phyloP scores from a whole-genome alignment of 257 asterid genomes.

The Catharanthus roseus region DNA sequence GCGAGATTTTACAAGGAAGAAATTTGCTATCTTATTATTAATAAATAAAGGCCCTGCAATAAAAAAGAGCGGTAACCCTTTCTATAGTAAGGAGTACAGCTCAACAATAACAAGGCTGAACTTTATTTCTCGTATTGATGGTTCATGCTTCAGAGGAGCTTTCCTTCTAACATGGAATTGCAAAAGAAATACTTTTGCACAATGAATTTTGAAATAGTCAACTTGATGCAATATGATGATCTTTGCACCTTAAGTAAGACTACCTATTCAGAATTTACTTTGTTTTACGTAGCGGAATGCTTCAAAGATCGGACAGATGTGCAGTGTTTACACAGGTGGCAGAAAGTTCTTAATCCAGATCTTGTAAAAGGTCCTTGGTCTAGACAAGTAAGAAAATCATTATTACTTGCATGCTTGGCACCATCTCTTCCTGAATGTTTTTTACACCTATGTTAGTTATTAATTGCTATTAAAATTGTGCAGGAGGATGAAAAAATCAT shows the following conservation, averaged over 20 bases:
- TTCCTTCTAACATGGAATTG: background rate
- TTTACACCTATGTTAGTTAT: background rate
- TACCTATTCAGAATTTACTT: background rate
- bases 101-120: background rate
- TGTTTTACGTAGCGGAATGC: slow-evolving; percentile 60
- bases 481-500: slow-evolving; percentile 87
- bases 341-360: slow-evolving; percentile 89
- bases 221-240: background rate
- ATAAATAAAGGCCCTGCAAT: no score
- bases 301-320: slow-evolving; percentile 89
- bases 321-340: slow-evolving; percentile 97
- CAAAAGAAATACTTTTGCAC: background rate
- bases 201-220: background rate
- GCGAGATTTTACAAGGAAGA: no score
- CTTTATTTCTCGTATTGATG: background rate
- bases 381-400: slow-evolving; percentile 55
- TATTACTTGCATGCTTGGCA: background rate
- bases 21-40: no score
- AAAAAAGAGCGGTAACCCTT: no score
- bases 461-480: slow-evolving; percentile 1
- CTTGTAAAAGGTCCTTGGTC: slow-evolving; percentile 99
- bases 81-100: no score
- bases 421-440: background rate
- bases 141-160: background rate
- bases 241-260: background rate